Percentiles rank a stretch among this genome's conserved stretches.
Conservation (phyloP, 176 grass and related monocot species). For the Phyllostachys edulis region DNA sequence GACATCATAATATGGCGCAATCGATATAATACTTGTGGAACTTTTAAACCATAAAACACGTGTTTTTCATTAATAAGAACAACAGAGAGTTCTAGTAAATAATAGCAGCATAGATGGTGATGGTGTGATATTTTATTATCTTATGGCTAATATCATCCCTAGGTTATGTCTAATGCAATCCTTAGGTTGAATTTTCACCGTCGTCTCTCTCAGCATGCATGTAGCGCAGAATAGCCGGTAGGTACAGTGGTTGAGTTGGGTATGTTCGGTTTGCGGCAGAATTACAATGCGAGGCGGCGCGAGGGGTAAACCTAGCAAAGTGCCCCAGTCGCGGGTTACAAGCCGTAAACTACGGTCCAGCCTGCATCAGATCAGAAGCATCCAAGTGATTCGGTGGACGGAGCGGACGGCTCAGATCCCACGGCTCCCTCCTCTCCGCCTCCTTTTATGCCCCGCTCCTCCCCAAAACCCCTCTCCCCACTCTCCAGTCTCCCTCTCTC, state of each 20-base stretch:
- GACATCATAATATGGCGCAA: accelerated
- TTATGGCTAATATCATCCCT: background rate
- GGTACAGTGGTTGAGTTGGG: background rate
- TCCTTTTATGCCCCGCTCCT: constrained; percentile 39
- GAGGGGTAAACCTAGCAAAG: constrained; percentile 22
- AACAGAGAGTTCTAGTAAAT: background rate
- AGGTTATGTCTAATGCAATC: background rate
- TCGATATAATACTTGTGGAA: background rate
- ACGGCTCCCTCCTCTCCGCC: background rate
- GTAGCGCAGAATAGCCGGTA: background rate
- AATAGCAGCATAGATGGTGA: background rate
- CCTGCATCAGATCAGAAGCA: background rate
- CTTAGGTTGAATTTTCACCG: background rate
- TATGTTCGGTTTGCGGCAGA: background rate
- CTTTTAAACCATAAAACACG: background rate
- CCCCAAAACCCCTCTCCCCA: constrained; percentile 25
- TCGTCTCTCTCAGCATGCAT: background rate
- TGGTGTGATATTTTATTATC: background rate
- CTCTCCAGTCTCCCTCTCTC: background rate
- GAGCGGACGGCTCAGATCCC: constrained; percentile 37
- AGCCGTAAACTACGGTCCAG: background rate
- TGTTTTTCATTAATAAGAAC: background rate
- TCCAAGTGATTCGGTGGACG: background rate
- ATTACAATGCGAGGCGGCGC: background rate
- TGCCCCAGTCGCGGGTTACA: background rate